Evolutionary conservation across 352 stramenopile genomes (phyloP), one percentile per base, ranked within the genome.

Genomic region (Pythium dissimile): DNA sequence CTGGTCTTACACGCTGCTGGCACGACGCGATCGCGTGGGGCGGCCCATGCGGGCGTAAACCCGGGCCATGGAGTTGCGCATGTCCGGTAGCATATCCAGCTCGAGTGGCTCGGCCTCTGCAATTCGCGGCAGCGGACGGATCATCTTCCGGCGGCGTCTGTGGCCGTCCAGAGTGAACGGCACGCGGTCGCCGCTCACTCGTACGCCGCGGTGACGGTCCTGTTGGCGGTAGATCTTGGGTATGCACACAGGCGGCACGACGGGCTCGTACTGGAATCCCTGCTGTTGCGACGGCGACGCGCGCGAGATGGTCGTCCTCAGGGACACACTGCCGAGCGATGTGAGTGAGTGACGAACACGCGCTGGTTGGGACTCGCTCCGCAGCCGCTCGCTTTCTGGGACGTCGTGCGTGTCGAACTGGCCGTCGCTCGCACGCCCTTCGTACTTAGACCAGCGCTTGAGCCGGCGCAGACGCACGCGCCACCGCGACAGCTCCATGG

Each of bases 151-250:
- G 12, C 45, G 55, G 1, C 54, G 54, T 13, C 30, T 44, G 45
- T 68, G 59, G 42, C 54, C 64, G 46, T 72, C 64, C 37, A 59
- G 49, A 15, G 65, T 73, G 56, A 69, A 73, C 28, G 56, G 50
- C 34, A 73, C 56, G 45, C 52, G 61, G 13, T 41, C 27, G 16
- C 61, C 65, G 15, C 65, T 47, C 4, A 73, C 65, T 10, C 55
- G 58, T 26, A 69, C 55, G 41, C 61, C 58, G 21, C 64, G 50
- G 1, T 62, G 43, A 12, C 48, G 47, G 42, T 67, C 64, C 41
- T 62, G 43, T 26, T 55, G 48, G 8, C 62, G 62, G 26, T 72
- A 72, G 41, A 52, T 54, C 24, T 26, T n/a, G 2, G 64, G 64
- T 49, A 72, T 69, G n/a, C 52, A 27, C 30, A 72, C 64, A 15